These are phyloP conservation scores for Brasilioporus rufonigricans DNA, from an alignment of 768 basidiomycete species.

Conservation along the genomic window DNA sequence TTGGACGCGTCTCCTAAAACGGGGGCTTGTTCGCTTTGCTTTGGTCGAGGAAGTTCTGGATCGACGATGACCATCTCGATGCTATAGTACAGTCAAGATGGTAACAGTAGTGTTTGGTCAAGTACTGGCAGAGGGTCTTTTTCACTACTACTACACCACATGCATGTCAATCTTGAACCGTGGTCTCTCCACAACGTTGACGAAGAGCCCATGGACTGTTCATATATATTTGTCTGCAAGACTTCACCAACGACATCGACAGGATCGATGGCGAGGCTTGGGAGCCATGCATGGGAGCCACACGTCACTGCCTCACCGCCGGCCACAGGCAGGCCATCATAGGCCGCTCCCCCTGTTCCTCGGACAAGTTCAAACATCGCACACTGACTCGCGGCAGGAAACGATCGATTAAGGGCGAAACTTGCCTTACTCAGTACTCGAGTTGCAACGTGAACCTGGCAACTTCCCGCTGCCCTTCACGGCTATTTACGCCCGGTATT, in stretches of 20 bases:
- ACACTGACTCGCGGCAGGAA: conserved; percentile 5
- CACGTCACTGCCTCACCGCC: conserved; percentile 9
- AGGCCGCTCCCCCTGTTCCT: conserved; percentile 8
- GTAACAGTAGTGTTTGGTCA: background rate
- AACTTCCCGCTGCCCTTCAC: conserved; percentile 17
- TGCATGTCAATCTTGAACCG: background rate
- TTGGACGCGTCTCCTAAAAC: background rate
- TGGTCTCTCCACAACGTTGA: background rate
- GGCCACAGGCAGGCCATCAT: conserved; percentile 6
- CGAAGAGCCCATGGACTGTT: background rate
- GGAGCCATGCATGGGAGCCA: conserved; percentile 4
- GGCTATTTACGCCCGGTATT: conserved; percentile 14
- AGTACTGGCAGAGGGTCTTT: too few species aligned
- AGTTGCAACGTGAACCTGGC: conserved; percentile 15
- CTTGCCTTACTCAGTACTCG: conserved; percentile 16
- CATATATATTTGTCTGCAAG: background rate
- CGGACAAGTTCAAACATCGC: too few species aligned
- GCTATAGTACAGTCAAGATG: background rate
- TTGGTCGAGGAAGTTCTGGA: conserved; percentile 5
- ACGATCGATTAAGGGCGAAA: conserved; percentile 14
- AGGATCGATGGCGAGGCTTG: conserved; percentile 10
- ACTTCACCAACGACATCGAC: conserved; percentile 7
- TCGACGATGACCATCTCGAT: conserved; percentile 5
- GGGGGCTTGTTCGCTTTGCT: background rate
- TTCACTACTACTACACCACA: background rate